phyloP scores from a whole-genome alignment of 441 rosid genomes.

The Geranium incanum region DNA sequence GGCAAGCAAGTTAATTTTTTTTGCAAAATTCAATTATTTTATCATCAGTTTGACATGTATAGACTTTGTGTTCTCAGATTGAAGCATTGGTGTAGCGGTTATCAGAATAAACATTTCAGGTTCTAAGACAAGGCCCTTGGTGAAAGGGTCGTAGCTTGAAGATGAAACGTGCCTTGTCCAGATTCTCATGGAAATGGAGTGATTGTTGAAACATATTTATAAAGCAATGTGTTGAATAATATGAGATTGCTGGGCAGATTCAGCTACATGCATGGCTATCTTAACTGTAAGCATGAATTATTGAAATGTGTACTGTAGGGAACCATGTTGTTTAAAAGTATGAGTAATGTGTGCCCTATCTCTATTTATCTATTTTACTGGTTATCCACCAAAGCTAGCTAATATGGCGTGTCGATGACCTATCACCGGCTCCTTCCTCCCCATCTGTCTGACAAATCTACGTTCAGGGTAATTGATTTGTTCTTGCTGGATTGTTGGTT shows the following conservation, averaged over 20 bases:
- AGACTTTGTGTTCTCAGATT: neutral
- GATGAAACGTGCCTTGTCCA: neutral
- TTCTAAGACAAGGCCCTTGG: neutral
- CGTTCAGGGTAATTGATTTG: too few species aligned
- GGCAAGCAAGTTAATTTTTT: slow-evolving; percentile 11
- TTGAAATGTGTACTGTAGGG: neutral
- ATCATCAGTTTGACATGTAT: neutral
- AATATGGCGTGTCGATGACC: too few species aligned
- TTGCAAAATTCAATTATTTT: neutral
- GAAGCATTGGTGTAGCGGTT: neutral
- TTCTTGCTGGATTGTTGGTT: too few species aligned
- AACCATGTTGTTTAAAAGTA: neutral
- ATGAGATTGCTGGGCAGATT: neutral
- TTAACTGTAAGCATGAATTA: neutral
- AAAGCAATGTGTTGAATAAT: neutral
- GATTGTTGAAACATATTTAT: neutral
- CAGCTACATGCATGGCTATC: neutral
- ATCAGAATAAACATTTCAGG: neutral
- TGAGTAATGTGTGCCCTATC: neutral
- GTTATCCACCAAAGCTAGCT: too few species aligned
- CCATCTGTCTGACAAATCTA: too few species aligned
- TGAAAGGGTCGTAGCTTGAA: neutral
- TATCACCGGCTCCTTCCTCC: too few species aligned
- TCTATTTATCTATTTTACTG: too few species aligned
- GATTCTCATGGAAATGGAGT: neutral